phyloP scores from a whole-genome alignment of 2,329 filamentous ascomycete genomes.

The Hypoxylon rubiginosum region DNA sequence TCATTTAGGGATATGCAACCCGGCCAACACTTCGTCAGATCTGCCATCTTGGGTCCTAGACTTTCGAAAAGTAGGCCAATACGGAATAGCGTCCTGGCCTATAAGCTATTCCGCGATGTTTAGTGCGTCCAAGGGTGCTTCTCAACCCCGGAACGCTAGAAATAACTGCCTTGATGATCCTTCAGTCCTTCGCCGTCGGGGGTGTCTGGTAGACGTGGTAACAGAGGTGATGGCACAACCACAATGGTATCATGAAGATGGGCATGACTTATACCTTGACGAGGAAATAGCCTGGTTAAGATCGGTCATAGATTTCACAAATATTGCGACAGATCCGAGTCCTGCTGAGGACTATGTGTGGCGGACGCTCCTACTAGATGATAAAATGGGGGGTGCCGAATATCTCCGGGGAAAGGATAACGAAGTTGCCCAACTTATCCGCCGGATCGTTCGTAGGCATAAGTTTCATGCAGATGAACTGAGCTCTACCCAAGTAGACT shows the following conservation, averaged over 20 bases:
- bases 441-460: background rate
- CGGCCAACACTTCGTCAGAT: background rate
- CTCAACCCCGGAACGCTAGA: background rate
- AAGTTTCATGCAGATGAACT: background rate
- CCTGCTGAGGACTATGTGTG: background rate
- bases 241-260: background rate
- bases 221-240: background rate
- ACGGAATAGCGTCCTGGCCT: background rate
- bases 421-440: background rate
- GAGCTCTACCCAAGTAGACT: background rate
- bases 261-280: too few species aligned
- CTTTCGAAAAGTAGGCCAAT: background rate
- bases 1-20: background rate
- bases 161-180: background rate
- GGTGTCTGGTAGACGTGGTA: background rate
- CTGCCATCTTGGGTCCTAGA: background rate
- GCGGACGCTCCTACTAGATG: background rate
- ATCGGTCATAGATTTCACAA: background rate
- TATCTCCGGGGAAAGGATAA: background rate
- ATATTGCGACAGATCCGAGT: background rate
- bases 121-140: background rate
- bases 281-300: background rate
- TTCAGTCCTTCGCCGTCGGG: background rate
- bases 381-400: background rate
- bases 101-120: background rate